Base-by-base conservation (phyloP, 257 asterid species). In the Craterostigma plantagineum region DNA sequence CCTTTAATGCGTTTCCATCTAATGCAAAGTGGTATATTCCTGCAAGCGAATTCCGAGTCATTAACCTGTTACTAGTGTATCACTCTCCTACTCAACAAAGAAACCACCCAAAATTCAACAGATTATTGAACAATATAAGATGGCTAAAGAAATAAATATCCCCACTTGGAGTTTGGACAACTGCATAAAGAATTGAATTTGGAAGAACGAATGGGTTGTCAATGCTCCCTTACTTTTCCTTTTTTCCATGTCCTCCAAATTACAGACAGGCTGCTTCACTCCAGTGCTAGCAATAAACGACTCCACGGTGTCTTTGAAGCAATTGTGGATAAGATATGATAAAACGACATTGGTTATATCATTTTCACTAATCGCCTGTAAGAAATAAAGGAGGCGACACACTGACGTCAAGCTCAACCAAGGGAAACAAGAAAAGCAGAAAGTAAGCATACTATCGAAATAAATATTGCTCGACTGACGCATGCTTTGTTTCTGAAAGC, bases 1-100 rank as follows among this genome's bases (percentile, higher is more conserved):
- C 98, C 70, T 74, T 72, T 49, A 78, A 60, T 43, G 74, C 73
- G 48, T 61, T 62, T 34, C 91, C 92, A 34, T 76, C 82, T 52
- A 63, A 46, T 45, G 73, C 78, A 59, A 54, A 67, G 49, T 64
- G 48, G 55, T 50, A 71, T 52, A 82, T 87, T 64, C 70, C 98
- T 87, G 90, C 58, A 62, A 54, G 42, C 15, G 35, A 64, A 50
- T 33, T 40, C 33, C 43, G 35, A 40, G 36, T 61, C 58, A 60
- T 47, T 47, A 16, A 43, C 43, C 40, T 9, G 16, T 41, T 41
- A 41, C 17, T 1, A 1, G 16, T 8, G 1, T 12, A 14, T 8
- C 9, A 8, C 1, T 9, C 8, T 41, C 10, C 16, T 41, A 8
- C 3, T 41, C 10, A 41, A 41, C 15, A 12, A 41, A 41, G 16